phyloP scores from a whole-genome alignment of 306 rosid genomes.

The Cercis canadensis region DNA sequence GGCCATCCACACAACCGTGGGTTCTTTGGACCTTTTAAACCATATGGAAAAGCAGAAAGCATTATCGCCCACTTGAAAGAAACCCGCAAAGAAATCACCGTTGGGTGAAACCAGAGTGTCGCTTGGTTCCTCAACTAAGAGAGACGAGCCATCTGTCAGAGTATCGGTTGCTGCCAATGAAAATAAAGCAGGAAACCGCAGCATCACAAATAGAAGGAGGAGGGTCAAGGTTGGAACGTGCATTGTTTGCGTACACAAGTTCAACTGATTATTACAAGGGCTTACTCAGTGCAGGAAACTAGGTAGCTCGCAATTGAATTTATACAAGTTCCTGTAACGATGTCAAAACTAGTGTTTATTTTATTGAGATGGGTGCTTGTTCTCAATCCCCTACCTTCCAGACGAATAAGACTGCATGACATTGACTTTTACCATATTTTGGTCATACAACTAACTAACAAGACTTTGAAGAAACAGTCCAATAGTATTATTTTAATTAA shows the following conservation, averaged over 20 bases:
- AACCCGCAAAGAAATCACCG: constrained; percentile 57
- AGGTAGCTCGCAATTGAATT: too few species aligned
- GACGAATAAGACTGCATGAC: too few species aligned
- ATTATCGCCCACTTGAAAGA: constrained; percentile 54
- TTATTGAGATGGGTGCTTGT: too few species aligned
- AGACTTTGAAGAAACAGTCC: too few species aligned
- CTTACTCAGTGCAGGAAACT: too few species aligned
- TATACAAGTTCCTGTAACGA: too few species aligned
- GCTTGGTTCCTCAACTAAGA: constrained; percentile 46
- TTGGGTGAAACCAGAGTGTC: constrained; percentile 46
- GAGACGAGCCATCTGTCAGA: constrained; percentile 45
- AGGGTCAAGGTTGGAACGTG: constrained; percentile 6
- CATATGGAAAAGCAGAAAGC: constrained; percentile 63
- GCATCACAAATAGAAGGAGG: constrained; percentile 18
- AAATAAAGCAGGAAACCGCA: constrained; percentile 9
- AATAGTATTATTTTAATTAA: too few species aligned
- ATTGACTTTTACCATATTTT: too few species aligned
- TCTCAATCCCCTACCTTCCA: too few species aligned
- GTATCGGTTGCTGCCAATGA: constrained; percentile 41
- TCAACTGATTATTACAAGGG: background rate
- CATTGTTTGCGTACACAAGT: constrained; percentile 28
- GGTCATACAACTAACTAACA: too few species aligned
- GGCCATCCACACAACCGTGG: constrained; percentile 66
- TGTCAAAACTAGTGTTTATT: too few species aligned
- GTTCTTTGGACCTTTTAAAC: constrained; percentile 43